Percentiles rank a stretch among this genome's conserved stretches.
These are phyloP conservation scores for Xylaria scruposa DNA, from an alignment of 495 filamentous ascomycete genomes.

Conservation along the genomic window DNA sequence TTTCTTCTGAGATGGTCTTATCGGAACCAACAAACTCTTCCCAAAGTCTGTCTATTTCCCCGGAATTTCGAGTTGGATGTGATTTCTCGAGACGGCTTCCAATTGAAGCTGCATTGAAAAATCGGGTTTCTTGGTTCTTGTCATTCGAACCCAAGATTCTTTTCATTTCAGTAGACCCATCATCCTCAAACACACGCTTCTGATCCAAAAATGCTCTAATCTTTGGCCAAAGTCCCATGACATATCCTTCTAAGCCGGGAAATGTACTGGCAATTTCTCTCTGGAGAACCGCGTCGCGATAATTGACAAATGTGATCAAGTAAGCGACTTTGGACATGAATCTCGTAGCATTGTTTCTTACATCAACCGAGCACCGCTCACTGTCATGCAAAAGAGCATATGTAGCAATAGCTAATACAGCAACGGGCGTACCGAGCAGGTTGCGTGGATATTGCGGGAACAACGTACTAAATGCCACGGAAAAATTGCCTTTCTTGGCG, in stretches of 20 bases:
- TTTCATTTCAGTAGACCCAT: conserved; percentile 30
- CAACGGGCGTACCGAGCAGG: conserved; percentile 36
- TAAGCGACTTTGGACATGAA: conserved; percentile 36
- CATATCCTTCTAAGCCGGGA: conserved; percentile 29
- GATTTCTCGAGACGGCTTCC: conserved; percentile 17
- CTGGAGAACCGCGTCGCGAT: conserved; percentile 20
- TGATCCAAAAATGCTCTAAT: conserved; percentile 29
- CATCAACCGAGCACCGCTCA: conserved; percentile 28
- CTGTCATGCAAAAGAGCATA: conserved; percentile 48
- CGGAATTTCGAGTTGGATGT: conserved; percentile 7
- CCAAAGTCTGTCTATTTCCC: conserved; percentile 40
- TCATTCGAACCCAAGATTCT: conserved; percentile 4
- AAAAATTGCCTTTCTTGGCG: conserved; percentile 30
- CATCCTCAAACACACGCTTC: conserved; percentile 7
- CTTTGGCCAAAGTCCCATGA: conserved; percentile 35
- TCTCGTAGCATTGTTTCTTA: conserved; percentile 29
- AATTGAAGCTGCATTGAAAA: conserved; percentile 18
- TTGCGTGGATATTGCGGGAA: conserved; percentile 39
- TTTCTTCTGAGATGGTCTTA: conserved; percentile 29
- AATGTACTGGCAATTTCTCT: conserved; percentile 20
- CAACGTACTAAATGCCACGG: conserved; percentile 39
- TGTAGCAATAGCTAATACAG: conserved; percentile 48
- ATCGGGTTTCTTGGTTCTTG: conserved; percentile 22
- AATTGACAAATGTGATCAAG: conserved; percentile 32
- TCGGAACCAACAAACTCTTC: conserved; percentile 40